phyloP scores from a whole-genome alignment of 73 alveolate species.

The Paramecium biaurelia region DNA sequence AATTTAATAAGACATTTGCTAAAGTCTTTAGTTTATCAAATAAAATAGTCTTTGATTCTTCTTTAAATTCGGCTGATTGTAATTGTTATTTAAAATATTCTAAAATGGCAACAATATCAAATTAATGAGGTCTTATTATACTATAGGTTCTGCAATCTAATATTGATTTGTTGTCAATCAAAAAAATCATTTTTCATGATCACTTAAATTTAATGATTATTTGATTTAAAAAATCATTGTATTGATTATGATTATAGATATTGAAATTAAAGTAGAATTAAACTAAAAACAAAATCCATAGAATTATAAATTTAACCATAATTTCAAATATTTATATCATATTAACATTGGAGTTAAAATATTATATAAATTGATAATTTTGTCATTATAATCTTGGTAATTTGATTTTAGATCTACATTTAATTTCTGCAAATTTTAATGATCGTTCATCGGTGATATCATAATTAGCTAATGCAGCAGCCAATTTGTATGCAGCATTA shows the following conservation, averaged over 20 bases:
- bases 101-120: background rate
- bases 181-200: background rate
- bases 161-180: background rate
- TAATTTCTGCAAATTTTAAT: conserved; percentile 35
- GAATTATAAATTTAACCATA: background rate
- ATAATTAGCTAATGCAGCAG: conserved; percentile 59
- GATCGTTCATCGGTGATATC: conserved; percentile 56
- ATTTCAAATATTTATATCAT: background rate
- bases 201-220: background rate
- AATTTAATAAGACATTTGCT: background rate
- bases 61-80: background rate
- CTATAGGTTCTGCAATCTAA: background rate
- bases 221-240: background rate
- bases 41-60: background rate
- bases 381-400: conserved; percentile 31
- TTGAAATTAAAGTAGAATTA: background rate
- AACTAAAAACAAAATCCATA: background rate
- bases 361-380: background rate
- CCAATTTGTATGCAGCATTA: conserved; percentile 58
- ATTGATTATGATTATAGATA: background rate
- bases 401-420: conserved; percentile 27
- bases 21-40: background rate
- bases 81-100: background rate
- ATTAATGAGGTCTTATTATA: background rate
- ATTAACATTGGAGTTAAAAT: background rate